These are phyloP conservation scores for Leptographium galeiforme DNA, from an alignment of 2,329 filamentous ascomycete genomes.

Conservation along the genomic window DNA sequence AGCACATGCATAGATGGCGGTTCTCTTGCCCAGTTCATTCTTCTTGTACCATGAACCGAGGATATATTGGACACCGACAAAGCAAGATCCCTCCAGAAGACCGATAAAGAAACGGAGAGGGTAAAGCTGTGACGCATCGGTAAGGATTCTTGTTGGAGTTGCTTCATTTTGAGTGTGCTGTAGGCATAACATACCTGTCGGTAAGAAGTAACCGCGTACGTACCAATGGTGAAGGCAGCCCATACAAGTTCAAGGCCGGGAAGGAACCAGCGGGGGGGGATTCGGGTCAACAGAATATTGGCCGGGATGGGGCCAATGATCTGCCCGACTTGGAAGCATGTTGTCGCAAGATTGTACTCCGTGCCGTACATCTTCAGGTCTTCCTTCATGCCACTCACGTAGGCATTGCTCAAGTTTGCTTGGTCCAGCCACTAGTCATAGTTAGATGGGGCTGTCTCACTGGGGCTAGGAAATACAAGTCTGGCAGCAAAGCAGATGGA, in stretches of 20 bases:
- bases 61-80: slow-evolving; percentile 36
- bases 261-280: slow-evolving; percentile 9
- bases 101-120: slow-evolving; percentile 41
- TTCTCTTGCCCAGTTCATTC: slow-evolving; percentile 46
- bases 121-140: slow-evolving; percentile 18
- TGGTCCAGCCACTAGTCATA: slow-evolving; percentile 13
- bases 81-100: slow-evolving; percentile 38
- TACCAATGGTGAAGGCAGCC: slow-evolving; percentile 13
- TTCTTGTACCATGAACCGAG: slow-evolving; percentile 44
- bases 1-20: slow-evolving; percentile 47
- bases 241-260: slow-evolving; percentile 8
- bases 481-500: no score
- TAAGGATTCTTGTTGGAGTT: background rate
- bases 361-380: slow-evolving; percentile 27
- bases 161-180: background rate
- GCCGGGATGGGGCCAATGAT: slow-evolving; percentile 13
- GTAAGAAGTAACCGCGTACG: slow-evolving; percentile 5
- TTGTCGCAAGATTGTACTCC: slow-evolving; percentile 25
- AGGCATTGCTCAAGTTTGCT: slow-evolving; percentile 24
- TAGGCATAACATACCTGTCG: background rate
- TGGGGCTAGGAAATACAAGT: no score
- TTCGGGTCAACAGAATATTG: slow-evolving; percentile 11
- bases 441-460: background rate
- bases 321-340: slow-evolving; percentile 13
- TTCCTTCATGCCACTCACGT: slow-evolving; percentile 31